phyloP scores from a whole-genome alignment of 2,329 filamentous ascomycete species.

The Pseudogymnoascus sp. region DNA sequence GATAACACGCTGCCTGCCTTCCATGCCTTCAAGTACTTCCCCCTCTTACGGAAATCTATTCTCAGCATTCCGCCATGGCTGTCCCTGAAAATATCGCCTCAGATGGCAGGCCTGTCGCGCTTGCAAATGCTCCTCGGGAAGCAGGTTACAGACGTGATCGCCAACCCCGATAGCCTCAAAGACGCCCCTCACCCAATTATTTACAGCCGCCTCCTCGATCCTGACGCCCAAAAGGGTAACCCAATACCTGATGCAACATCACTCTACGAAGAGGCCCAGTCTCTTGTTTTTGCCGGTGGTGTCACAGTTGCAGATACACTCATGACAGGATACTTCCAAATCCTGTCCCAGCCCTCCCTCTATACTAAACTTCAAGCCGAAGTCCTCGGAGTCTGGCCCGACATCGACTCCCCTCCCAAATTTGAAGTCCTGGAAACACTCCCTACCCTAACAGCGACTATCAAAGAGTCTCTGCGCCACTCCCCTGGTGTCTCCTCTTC shows the following conservation, averaged over 20 bases:
- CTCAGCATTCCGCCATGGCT: constrained; percentile 17
- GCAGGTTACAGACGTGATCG: constrained; percentile 21
- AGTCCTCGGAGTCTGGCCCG: constrained; percentile 30
- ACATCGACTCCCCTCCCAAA: constrained; percentile 23
- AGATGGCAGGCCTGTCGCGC: constrained; percentile 16
- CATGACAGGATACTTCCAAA: constrained; percentile 32
- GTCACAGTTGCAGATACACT: constrained; percentile 36
- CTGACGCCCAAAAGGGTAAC: constrained; percentile 22
- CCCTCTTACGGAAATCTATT: constrained; percentile 15
- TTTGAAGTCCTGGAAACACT: constrained; percentile 30
- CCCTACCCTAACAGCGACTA: constrained; percentile 2
- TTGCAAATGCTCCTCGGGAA: constrained; percentile 16
- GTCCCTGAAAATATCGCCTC: constrained; percentile 16
- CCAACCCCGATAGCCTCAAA: constrained; percentile 22
- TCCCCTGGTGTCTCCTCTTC: background rate
- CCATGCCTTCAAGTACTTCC: constrained; percentile 32
- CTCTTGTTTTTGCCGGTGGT: constrained; percentile 37
- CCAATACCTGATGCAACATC: constrained; percentile 16
- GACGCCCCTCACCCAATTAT: constrained; percentile 27
- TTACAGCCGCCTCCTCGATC: constrained; percentile 27
- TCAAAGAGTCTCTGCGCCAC: constrained; percentile 1
- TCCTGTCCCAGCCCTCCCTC: constrained; percentile 28
- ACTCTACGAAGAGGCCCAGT: constrained; percentile 35
- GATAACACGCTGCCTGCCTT: constrained; percentile 28
- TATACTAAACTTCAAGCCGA: constrained; percentile 31